Percentiles rank a stretch among this genome's conserved stretches.
Conservation (phyloP, 2,329 filamentous ascomycete genomes). For the Colletotrichum siamense region DNA sequence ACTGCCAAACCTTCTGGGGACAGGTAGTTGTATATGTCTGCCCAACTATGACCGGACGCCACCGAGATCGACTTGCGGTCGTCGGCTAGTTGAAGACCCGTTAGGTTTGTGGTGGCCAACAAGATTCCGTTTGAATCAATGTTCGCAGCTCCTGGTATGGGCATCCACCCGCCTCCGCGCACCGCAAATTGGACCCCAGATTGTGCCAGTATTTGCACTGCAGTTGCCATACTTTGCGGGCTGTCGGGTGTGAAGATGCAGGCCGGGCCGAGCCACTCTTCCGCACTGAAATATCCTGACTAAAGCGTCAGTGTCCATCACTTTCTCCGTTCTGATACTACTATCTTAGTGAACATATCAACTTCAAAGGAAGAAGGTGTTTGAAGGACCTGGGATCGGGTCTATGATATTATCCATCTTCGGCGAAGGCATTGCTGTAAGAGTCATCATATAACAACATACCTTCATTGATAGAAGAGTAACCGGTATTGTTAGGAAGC, state of each 20-base stretch:
- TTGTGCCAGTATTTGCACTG: background rate
- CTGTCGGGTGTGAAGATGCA: background rate
- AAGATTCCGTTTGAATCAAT: background rate
- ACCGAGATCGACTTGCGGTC: background rate
- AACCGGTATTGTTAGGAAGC: background rate
- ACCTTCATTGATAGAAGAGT: background rate
- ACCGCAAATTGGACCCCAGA: background rate
- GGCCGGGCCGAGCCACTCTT: background rate
- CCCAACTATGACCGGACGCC: background rate
- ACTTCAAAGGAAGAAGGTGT: background rate
- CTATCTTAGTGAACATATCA: background rate
- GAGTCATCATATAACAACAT: background rate
- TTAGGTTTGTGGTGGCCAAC: background rate
- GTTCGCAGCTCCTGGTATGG: background rate
- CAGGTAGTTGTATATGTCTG: background rate
- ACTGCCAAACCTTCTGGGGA: background rate
- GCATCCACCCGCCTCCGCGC: background rate
- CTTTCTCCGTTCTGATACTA: background rate
- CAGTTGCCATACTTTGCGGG: background rate
- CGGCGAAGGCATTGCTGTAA: background rate
- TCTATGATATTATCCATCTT: background rate
- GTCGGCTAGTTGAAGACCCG: background rate
- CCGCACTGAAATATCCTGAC: background rate
- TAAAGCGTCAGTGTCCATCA: background rate
- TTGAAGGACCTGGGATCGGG: background rate